These are phyloP conservation scores for Xanthoconium stramineum DNA, from an alignment of 768 basidiomycete species.

Conservation along the genomic window DNA sequence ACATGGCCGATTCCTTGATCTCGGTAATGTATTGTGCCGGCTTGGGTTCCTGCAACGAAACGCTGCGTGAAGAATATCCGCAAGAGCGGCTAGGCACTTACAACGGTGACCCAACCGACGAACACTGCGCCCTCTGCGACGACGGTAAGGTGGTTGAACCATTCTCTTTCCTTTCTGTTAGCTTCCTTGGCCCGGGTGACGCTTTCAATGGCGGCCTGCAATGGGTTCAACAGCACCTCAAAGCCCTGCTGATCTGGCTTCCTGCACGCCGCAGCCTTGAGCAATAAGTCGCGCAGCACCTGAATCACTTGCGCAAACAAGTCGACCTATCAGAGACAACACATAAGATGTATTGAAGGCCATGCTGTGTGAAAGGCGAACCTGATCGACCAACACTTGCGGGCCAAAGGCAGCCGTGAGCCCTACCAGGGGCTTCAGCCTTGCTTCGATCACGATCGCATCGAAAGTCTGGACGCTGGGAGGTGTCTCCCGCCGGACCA, in stretches of 20 bases:
- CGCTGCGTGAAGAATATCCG: background rate
- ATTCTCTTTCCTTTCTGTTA: conserved; percentile 74
- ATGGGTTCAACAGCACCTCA: conserved; percentile 57
- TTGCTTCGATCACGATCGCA: conserved; percentile 66
- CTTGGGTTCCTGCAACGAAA: conserved; percentile 53
- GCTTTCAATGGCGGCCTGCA: conserved; percentile 69
- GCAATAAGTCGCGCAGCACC: conserved; percentile 66
- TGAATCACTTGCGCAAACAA: conserved; percentile 66
- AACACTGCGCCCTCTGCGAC: conserved; percentile 80
- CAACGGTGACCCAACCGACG: conserved; percentile 86
- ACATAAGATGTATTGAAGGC: conserved; percentile 3
- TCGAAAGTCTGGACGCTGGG: conserved; percentile 70
- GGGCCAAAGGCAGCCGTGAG: conserved; percentile 70
- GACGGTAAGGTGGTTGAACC: conserved; percentile 75
- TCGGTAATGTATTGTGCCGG: conserved; percentile 80
- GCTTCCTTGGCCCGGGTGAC: conserved; percentile 82
- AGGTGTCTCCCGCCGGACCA: conserved; percentile 43
- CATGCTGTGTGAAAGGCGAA: conserved; percentile 35
- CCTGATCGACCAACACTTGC: conserved; percentile 73
- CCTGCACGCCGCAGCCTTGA: conserved; percentile 66
- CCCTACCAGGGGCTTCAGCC: conserved; percentile 70
- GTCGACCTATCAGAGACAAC: conserved; percentile 47
- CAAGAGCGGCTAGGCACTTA: conserved; percentile 37
- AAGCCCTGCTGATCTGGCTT: conserved; percentile 70
- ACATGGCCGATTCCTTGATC: conserved; percentile 81